Base-by-base conservation (phyloP, 1,284 basidiomycete species). In the Mycena citricolor region DNA sequence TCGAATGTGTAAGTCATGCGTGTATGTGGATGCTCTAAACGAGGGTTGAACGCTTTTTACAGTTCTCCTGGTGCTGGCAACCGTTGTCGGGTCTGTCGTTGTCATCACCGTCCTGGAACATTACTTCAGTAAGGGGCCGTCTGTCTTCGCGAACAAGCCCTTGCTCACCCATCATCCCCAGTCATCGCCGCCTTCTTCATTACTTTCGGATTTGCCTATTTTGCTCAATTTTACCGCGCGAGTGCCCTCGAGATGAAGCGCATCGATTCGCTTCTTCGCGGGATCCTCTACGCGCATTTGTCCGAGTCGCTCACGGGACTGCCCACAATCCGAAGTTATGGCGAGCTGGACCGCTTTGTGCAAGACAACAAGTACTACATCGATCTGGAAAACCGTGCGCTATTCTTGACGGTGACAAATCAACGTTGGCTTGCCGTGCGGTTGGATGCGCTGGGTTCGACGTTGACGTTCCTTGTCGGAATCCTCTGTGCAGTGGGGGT, bases 361-460 rank as follows among this genome's bases (percentile, higher is more conserved):
- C 60, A 66, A 19, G 77, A 82, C 36, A 89, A 89, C 59, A 71
- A 79, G 51, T 81, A 81, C 52, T 83, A 81, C 54, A 78, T 89
- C 50, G 88, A 92, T 60, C 70, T 86, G 21, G 84, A 91, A 62
- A 79, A 89, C 55, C 73, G 82, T 11, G 86, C 76, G 38, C 63
- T 74, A 16, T 72, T 71, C 43, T 61, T 86, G 28, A 81, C 77
- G 5, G 73, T 83, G 26, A 77, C 77, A 1, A 86, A 84, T 57
- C 79, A 81, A 62, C 66, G 79, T 64, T 91, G 88, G 86, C 75
- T 92, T n/a, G 80, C 85, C 10, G 73, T 89, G 26, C 74, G 88
- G n/a, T 71, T 92, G 2, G 87, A 90, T 57, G 79, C 83, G 51
- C 72, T 86, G 32, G 88, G 88, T 17, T 29, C 32, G 14, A 24